Evolutionary conservation across 108 stramenopile genomes (phyloP).

Genomic region (Skeletonema grethae): DNA sequence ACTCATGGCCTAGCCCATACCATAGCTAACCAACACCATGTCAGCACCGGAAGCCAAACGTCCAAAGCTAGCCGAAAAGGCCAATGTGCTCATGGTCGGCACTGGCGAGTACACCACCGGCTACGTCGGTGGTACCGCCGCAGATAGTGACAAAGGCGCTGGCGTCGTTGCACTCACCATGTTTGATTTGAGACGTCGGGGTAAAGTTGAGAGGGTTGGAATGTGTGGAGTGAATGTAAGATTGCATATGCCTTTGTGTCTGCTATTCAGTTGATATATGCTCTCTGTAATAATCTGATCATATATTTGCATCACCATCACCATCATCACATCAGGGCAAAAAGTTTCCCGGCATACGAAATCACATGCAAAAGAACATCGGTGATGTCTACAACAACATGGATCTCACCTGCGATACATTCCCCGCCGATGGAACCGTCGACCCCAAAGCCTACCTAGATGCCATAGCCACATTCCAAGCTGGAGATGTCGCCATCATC

Average conservation of each 20-base stretch:
- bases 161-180: constrained; percentile 99
- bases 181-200: constrained; percentile 92
- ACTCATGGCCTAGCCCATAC: background rate
- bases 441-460: constrained; percentile 82
- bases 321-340: constrained; percentile 59
- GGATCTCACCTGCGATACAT: constrained; percentile 93
- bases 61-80: constrained; percentile 41
- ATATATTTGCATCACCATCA: background rate
- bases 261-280: background rate
- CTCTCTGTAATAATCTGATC: background rate
- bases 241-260: background rate
- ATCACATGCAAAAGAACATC: constrained; percentile 91
- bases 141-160: constrained; percentile 96
- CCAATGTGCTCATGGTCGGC: constrained; percentile 91
- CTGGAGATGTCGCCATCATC: constrained; percentile 93
- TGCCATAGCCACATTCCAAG: constrained; percentile 71
- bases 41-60: constrained; percentile 6
- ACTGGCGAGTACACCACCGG: constrained; percentile 98
- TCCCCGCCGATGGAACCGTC: constrained; percentile 87
- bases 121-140: constrained; percentile 88
- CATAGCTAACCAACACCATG: background rate
- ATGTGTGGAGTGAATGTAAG: constrained; percentile 97
- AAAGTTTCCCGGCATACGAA: constrained; percentile 96
- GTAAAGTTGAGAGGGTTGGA: constrained; percentile 85
- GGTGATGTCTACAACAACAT: constrained; percentile 91